Conservation (phyloP, 2,329 filamentous ascomycete species). For the Nothophaeocryptopus gaeumannii region DNA sequence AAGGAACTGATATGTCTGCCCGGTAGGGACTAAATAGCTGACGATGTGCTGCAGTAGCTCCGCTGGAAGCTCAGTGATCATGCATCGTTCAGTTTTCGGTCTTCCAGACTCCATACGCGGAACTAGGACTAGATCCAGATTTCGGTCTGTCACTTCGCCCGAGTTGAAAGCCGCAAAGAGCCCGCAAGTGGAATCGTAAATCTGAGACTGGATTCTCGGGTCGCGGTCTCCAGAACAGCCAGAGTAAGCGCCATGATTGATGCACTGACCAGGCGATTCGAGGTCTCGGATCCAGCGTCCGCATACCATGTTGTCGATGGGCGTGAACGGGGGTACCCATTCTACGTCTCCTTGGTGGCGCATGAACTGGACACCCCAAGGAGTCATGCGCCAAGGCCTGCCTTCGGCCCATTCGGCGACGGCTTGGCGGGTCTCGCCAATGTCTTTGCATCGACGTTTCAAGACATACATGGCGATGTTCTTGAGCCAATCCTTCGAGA, state of each 20-base stretch:
- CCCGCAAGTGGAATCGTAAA: no score
- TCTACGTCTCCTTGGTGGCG: not conserved
- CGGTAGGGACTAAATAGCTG: slow-evolving; percentile 2
- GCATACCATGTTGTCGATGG: not conserved
- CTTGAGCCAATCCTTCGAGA: no score
- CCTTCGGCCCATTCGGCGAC: slow-evolving; percentile 1
- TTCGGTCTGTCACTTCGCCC: no score
- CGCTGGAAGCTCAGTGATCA: slow-evolving; percentile 7
- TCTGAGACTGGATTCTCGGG: no score
- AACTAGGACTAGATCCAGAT: no score
- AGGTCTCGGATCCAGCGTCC: slow-evolving; percentile 8
- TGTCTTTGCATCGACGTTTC: not conserved
- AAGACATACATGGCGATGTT: no score
- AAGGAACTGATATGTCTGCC: slow-evolving; percentile 11
- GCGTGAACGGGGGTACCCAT: not conserved
- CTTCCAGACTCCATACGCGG: no score
- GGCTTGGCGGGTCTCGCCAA: not conserved
- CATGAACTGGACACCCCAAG: slow-evolving; percentile 7
- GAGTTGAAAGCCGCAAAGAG: no score
- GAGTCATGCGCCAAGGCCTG: slow-evolving; percentile 6
- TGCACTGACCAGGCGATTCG: not conserved
- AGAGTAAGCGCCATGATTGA: not conserved
- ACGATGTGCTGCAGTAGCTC: slow-evolving; percentile 10
- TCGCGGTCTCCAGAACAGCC: no score
- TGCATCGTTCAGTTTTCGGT: not conserved